Conservation (phyloP, 1,284 basidiomycete genomes). For the Trichosporon coremiiforme region DNA sequence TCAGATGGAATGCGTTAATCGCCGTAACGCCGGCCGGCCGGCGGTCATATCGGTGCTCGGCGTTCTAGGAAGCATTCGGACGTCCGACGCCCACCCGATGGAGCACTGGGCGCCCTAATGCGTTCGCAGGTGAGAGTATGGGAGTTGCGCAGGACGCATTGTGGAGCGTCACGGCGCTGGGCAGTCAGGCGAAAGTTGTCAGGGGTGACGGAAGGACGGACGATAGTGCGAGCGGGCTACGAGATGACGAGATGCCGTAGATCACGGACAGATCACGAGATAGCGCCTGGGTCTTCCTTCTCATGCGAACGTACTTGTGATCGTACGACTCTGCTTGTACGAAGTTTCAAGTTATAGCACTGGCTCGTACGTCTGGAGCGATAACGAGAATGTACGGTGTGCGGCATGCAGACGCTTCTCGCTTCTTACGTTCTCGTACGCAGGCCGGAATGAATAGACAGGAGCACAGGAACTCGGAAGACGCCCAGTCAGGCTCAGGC, state of each 20-base stretch:
- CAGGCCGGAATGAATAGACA: background rate
- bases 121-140: background rate
- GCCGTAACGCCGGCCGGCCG: no score
- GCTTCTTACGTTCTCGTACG: background rate
- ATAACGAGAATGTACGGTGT: no score
- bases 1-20: no score
- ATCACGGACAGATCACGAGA: background rate
- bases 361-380: no score
- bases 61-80: background rate
- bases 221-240: background rate
- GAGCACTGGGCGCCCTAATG: background rate
- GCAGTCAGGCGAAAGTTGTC: background rate
- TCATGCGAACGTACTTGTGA: background rate
- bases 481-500: slow-evolving; percentile 9
- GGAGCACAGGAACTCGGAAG: no score
- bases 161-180: slow-evolving; percentile 9
- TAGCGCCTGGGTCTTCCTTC: background rate
- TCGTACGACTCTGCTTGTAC: no score
- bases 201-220: background rate
- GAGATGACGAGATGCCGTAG: background rate
- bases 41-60: background rate
- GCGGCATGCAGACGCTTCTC: background rate
- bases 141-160: background rate
- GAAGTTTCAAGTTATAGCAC: no score
- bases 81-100: background rate